These are phyloP conservation scores for Schwanniomyces sp. DNA, from an alignment of 805 yeast genomes.

Conservation along the genomic window DNA sequence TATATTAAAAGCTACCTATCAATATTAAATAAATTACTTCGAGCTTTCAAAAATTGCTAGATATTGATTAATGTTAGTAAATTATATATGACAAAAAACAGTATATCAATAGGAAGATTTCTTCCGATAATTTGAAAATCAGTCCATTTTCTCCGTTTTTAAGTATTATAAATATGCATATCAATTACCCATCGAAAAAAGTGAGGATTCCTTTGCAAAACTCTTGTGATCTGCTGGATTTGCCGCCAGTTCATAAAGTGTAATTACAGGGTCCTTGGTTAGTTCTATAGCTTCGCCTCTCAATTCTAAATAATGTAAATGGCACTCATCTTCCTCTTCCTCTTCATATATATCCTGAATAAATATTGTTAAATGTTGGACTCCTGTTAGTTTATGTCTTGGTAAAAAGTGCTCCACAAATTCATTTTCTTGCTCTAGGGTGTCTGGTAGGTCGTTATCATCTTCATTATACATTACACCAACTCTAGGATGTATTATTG, in stretches of 20 bases:
- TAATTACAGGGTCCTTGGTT: constrained; percentile 65
- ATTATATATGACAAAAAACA: too few species aligned
- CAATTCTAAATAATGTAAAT: constrained; percentile 69
- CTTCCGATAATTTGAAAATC: not conserved
- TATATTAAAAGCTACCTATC: too few species aligned
- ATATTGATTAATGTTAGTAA: too few species aligned
- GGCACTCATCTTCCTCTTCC: constrained; percentile 52
- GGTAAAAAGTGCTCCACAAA: constrained; percentile 85
- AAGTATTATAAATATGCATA: not conserved
- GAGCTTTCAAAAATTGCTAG: too few species aligned
- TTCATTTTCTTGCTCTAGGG: constrained; percentile 35
- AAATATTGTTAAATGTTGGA: constrained; percentile 65
- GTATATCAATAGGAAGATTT: not conserved
- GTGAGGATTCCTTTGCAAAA: constrained; percentile 15
- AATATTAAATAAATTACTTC: too few species aligned
- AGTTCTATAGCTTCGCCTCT: constrained; percentile 69
- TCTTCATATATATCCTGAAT: constrained; percentile 59
- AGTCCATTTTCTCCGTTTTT: not conserved
- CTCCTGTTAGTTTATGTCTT: constrained; percentile 69
- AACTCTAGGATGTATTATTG: constrained; percentile 62
- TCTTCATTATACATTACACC: constrained; percentile 48
- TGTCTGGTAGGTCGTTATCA: constrained; percentile 40
- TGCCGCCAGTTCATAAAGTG: constrained; percentile 87
- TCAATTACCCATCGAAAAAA: constrained; percentile 9
- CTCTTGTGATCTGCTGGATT: constrained; percentile 83